Conservation (phyloP, 2,329 filamentous ascomycete genomes). For the Teratosphaeria zuluensis region DNA sequence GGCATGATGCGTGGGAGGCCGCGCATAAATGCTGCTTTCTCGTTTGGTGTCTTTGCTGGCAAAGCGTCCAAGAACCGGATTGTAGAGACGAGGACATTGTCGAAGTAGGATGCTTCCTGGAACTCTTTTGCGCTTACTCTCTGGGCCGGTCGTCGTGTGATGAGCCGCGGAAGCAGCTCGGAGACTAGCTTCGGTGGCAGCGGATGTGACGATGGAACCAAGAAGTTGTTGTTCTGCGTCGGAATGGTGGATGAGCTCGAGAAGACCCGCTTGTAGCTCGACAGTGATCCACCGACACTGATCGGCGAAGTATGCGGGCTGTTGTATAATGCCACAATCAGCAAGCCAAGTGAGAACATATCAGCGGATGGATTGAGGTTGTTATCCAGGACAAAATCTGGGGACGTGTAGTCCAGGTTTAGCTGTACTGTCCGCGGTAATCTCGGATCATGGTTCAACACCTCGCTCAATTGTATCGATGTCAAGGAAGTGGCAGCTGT, state of each 20-base stretch:
- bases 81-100: constrained; percentile 91
- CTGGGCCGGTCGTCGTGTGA: constrained; percentile 78
- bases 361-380: constrained; percentile 77
- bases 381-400: constrained; percentile 87
- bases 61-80: constrained; percentile 89
- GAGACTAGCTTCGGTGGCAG: constrained; percentile 69
- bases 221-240: constrained; percentile 70
- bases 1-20: constrained; percentile 78
- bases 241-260: constrained; percentile 69
- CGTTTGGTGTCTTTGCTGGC: constrained; percentile 80
- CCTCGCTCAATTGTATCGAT: constrained; percentile 73
- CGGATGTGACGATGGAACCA: constrained; percentile 45
- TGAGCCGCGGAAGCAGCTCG: constrained; percentile 71
- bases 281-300: constrained; percentile 68
- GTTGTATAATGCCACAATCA: constrained; percentile 87
- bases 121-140: constrained; percentile 83
- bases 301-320: constrained; percentile 84
- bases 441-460: constrained; percentile 73
- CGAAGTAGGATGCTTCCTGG: constrained; percentile 90
- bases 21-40: constrained; percentile 86
- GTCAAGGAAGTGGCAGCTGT: constrained; percentile 57
- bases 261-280: constrained; percentile 78
- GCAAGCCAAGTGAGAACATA: constrained; percentile 83
- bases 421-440: constrained; percentile 76
- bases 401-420: constrained; percentile 85